Percentiles rank a stretch among this genome's conserved stretches.
Conservation (phyloP, 1,284 basidiomycete species). For the Puccinia novopanici region DNA sequence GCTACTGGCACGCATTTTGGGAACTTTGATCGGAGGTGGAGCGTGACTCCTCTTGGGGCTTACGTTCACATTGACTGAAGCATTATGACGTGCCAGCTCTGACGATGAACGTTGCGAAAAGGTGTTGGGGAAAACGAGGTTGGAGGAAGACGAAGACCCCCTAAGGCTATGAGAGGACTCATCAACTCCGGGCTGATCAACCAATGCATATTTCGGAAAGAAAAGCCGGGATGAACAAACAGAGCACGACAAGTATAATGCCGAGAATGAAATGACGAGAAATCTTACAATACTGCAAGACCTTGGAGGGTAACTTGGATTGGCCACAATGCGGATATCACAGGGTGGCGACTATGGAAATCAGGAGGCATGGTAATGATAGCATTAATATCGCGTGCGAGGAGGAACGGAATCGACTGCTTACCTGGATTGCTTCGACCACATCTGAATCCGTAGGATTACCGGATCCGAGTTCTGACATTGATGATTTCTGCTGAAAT, state of each 20-base stretch:
- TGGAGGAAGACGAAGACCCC: slow-evolving; percentile 23
- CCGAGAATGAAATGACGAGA: background rate
- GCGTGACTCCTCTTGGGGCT: slow-evolving; percentile 13
- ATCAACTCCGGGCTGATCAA: background rate
- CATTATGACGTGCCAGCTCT: background rate
- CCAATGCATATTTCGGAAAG: background rate
- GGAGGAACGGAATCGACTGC: no score
- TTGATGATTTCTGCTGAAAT: background rate
- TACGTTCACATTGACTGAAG: background rate
- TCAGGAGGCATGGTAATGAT: background rate
- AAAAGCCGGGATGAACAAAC: background rate
- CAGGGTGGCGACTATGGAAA: background rate
- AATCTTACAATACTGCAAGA: slow-evolving; percentile 15
- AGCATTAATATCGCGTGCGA: no score
- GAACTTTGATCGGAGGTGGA: slow-evolving; percentile 45
- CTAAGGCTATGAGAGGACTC: slow-evolving; percentile 10
- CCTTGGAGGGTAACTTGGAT: background rate
- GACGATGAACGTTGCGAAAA: slow-evolving; percentile 31
- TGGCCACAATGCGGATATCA: slow-evolving; percentile 9
- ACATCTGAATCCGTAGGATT: background rate
- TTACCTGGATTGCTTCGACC: slow-evolving; percentile 25
- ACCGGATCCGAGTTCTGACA: background rate
- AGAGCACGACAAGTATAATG: background rate
- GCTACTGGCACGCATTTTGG: slow-evolving; percentile 31
- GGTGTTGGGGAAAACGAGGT: slow-evolving; percentile 17